phyloP scores from a whole-genome alignment of 2,329 filamentous ascomycete genomes.

The Aspergillus fumigatiaffinis region DNA sequence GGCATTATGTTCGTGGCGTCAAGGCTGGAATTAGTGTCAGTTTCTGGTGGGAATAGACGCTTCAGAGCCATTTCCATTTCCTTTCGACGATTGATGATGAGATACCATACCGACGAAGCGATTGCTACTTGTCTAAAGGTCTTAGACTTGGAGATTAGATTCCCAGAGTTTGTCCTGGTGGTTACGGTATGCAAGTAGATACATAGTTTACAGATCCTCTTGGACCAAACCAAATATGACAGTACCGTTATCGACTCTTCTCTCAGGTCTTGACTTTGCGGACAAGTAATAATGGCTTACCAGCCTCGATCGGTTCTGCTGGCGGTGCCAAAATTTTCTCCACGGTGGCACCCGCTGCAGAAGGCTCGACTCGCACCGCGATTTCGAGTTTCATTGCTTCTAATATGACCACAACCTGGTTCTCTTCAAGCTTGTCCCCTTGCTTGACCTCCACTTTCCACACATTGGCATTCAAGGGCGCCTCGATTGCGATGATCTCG shows the following conservation, averaged over 20 bases:
- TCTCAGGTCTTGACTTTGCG: conserved; percentile 10
- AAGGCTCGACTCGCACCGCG: conserved; percentile 34
- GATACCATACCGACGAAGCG: not conserved
- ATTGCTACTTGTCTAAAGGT: too few species aligned
- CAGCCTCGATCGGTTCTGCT: conserved; percentile 36
- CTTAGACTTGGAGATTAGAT: not conserved
- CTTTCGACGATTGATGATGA: not conserved
- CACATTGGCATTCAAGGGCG: conserved; percentile 49
- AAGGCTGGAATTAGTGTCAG: conserved; percentile 90
- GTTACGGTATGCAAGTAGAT: not conserved
- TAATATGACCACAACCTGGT: conserved; percentile 45
- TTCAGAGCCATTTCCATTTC: not conserved
- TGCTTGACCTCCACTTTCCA: conserved; percentile 50
- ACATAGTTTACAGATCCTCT: not conserved
- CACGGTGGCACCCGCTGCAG: conserved; percentile 26
- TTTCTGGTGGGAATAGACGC: conserved; percentile 78
- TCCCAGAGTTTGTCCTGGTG: not conserved
- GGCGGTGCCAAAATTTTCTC: conserved; percentile 41
- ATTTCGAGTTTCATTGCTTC: conserved; percentile 60
- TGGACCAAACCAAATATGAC: not conserved
- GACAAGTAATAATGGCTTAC: conserved; percentile 29
- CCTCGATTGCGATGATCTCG: conserved; percentile 35
- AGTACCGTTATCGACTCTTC: not conserved
- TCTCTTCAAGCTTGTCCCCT: conserved; percentile 41
- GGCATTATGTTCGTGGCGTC: conserved; percentile 90